Evolutionary conservation across 2,329 filamentous ascomycete species (phyloP), one percentile per base, ranked within the genome.

Genomic region (Fusarium chaquense): DNA sequence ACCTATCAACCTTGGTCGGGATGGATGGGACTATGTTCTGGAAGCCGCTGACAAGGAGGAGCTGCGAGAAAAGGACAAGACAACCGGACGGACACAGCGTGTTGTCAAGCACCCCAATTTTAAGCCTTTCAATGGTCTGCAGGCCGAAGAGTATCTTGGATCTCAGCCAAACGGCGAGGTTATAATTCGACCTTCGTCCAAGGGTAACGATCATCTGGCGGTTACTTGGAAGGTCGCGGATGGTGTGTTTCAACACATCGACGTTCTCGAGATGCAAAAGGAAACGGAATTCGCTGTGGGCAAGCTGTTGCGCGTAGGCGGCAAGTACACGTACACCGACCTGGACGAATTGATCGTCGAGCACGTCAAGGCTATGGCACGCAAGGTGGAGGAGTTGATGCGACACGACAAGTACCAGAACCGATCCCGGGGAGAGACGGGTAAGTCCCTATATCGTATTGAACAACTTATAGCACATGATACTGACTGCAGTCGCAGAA

Each of bases 51-150:
- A 98, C 76, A 91, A 89, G 77, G 94, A 97, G 58, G 90, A 93
- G 60, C 84, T 96, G 69, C 89, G 91, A 58, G 93, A 97, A 79
- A 97, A 94, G 81, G 93, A 96, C 76, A 92, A 93, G 77, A 88
- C 89, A 13, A 93, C 93, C 20, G 94, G 93, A 16, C 93, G 96
- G 51, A 91, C 93, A 4, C 93, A 97, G 79, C 90, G 96, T 78
- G 96, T 99, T 63, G 96, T 99, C 83, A 99, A 99, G 80, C 96
- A 99, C 78, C 95, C 96, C 28, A 88, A 98, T 18, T 99, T 98
- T 87, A 92, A 91, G 73, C 91, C 94, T 0, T 98, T 97, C 86
- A 98, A 97, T 80, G 89, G 93, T 32, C 89, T 90, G 4, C 94
- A 98, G 81, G 96, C 96, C 1, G 93, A 98, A 80, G 93, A 98